Base-by-base conservation (phyloP, 2,329 filamentous ascomycete genomes). In the Diaporthe sp. region DNA sequence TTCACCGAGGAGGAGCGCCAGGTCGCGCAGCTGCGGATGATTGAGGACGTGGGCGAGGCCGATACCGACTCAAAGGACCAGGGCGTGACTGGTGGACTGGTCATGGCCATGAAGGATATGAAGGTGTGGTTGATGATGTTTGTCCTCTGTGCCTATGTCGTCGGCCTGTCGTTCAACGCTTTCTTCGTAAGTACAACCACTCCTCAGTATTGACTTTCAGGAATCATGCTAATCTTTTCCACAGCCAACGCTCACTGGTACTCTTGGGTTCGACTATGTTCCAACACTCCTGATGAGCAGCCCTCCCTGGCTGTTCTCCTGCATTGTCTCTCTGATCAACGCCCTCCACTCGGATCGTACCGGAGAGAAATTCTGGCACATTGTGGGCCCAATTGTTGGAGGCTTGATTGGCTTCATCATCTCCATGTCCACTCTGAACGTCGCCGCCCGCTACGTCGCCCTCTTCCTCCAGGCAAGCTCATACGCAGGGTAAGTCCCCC, bases 71-170 rank as follows among this genome's bases (percentile, higher is more conserved):
- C 84, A 0, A 82, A 83, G 0, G 85, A 86, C n/a, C 85, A 89
- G 77, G 86, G 86, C 4, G 79, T 84, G 2, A 87, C 90, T 75
- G 85, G 86, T 12, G 91, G 91, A 13, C 80, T 91, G 40, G 83
- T 88, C 70, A 89, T 92, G 87, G 89, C 90, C 0, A 79, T 91
- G 67, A 90, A 89, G 80, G 91, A 92, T 76, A 22, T 83, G 77
- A 92, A 92, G 84, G 90, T 92, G 76, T 92, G 91, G 78, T 78
- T 92, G 75, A 89, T 92, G 88, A 91, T 91, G 86, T 72, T 92
- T 9, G 90, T 89, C 1, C 89, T 92, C 74, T 90, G 89, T 4
- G 88, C 89, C 4, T 92, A 92, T 76, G 89, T 92, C 10, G 85
- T 91, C 8, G 90, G 90, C 3, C 80, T 86, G 52, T 88, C 89